Base-by-base conservation (phyloP, 208 protist species). In the Strigomonas culicis region DNA sequence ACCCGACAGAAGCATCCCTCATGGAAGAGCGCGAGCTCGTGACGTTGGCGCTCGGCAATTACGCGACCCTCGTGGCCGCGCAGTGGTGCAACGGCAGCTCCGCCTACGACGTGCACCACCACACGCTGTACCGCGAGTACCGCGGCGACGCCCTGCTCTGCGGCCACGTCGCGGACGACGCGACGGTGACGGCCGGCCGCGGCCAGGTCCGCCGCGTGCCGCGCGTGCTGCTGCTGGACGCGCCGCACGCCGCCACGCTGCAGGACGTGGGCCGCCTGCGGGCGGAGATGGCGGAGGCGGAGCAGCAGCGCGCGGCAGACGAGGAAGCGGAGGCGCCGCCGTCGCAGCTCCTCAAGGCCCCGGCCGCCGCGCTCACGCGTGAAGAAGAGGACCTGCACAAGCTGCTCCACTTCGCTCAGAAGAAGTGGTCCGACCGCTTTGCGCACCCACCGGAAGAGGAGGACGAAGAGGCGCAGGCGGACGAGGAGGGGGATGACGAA, bases 81-180 rank as follows among this genome's bases (percentile, higher is more conserved):
- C 89, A 95, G 71, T 95, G 89, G 86, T 83, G 80, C 31, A 95
- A 95, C 63, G 83, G 89, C 32, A 92, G 84, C 4, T 86, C 83
- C 21, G 30, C 65, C 43, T 92, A 75, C 63, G 89, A 95, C 62
- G 69, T 60, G 17, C 68, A 81, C 30, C 81, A 84, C 61, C 36
- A n/a, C 24, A 95, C 89, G 4, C 74, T 95, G 11, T 94, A 92
- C 60, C 41, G 49, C 1, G 84, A 92, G 68, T 78, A 82, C 22
- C 36, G 68, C 1, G 27, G 21, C 0, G 43, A 59, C 11, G 27
- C 70, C 24, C 79, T 88, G 17, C 30, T 70, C 1, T 80, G 81
- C 25, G 79, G 79, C 19, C 28, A 61, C 51, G 46, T 39, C 32
- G 46, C 36, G 10, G 47, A 11, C 39, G 43, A 44, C 63, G 67